Percentiles rank a stretch among this genome's conserved stretches.
Conservation (phyloP, 192 early-diverging fungal genomes). For the Funneliformis mosseae region DNA sequence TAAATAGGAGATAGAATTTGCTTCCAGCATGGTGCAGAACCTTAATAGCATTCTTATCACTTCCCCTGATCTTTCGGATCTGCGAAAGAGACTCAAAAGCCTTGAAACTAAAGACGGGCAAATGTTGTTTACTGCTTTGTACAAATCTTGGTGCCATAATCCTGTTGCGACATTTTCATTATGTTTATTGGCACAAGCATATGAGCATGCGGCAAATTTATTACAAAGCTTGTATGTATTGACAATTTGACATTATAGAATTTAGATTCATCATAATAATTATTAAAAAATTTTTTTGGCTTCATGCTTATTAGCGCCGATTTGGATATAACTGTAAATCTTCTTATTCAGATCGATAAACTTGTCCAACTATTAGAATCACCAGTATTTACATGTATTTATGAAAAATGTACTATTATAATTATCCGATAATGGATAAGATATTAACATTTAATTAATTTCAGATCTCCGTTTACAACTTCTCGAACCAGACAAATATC, state of each 20-base stretch:
- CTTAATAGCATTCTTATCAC: slow-evolving; percentile 96
- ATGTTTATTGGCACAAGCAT: slow-evolving; percentile 95
- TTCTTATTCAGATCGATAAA: slow-evolving; percentile 97
- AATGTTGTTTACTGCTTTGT: slow-evolving; percentile 81
- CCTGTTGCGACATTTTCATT: slow-evolving; percentile 92
- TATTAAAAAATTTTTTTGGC: not conserved
- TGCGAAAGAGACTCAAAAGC: slow-evolving; percentile 79
- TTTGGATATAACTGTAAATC: slow-evolving; percentile 91
- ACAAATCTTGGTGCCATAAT: slow-evolving; percentile 96
- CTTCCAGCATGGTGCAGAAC: slow-evolving; percentile 96
- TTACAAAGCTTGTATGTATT: slow-evolving; percentile 72
- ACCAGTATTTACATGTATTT: slow-evolving; percentile 91
- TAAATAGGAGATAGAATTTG: slow-evolving; percentile 85
- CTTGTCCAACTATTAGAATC: slow-evolving; percentile 97
- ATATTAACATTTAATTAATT: not conserved
- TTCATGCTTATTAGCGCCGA: slow-evolving; percentile 60
- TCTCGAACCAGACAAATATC: slow-evolving; percentile 87
- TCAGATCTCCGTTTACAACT: slow-evolving; percentile 87
- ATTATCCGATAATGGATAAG: not conserved
- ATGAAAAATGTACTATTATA: not conserved
- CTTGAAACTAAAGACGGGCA: slow-evolving; percentile 79
- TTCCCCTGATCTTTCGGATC: slow-evolving; percentile 82
- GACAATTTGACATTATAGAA: not conserved
- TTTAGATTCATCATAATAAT: not conserved
- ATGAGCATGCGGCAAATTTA: slow-evolving; percentile 85